Evolutionary conservation across 2,329 filamentous ascomycete genomes (phyloP), one percentile per base, ranked within the genome.

Genomic region (Colletotrichum tofieldiae): DNA sequence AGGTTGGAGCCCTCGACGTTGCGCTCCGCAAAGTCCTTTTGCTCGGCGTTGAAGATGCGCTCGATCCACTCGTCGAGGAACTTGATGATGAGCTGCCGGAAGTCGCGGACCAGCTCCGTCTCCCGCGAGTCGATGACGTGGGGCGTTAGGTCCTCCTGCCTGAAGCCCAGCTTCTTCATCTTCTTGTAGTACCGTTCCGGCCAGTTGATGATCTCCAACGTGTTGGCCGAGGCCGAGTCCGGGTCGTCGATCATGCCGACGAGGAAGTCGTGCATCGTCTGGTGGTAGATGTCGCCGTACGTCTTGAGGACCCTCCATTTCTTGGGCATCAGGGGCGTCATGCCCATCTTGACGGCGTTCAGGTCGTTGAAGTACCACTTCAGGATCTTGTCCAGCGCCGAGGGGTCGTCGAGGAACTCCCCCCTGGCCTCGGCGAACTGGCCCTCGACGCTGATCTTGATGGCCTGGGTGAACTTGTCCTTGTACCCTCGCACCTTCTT

Each of bases 301-400:
- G 93, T 96, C 80, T 93, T 92, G 84, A 95, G 93, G 59, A 99
- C 98, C 79, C 93, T 95, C 96, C 96, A 99, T 82, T 96, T 97
- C 83, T 94, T 96, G 11, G 97, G 96, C 90, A 98, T 95, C 65
- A 99, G 87, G 87, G 91, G 90, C 72, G 93, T 90, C 94, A 99
- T 97, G 78, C 96, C 96, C 74, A 97, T 89, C 82, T 96, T 95
- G 79, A 98, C 96, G 4, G 94, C 95, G 82, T 97, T 97, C 47
- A 99, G 89, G 81, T 99, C 96, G 84, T 98, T 98, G 85, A 98
- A 99, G 83, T 92, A 99, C 96, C 96, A 99, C 78, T 93, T 93
- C 83, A 98, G 90, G 75, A 90, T 91, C 85, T 98, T 98, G 75
- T 97, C 94, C 58, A 99, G 87, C 77, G 90, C 91, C 61, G 92